Base-by-base conservation (phyloP, 1,284 basidiomycete genomes). In the Amylostereum areolatum region DNA sequence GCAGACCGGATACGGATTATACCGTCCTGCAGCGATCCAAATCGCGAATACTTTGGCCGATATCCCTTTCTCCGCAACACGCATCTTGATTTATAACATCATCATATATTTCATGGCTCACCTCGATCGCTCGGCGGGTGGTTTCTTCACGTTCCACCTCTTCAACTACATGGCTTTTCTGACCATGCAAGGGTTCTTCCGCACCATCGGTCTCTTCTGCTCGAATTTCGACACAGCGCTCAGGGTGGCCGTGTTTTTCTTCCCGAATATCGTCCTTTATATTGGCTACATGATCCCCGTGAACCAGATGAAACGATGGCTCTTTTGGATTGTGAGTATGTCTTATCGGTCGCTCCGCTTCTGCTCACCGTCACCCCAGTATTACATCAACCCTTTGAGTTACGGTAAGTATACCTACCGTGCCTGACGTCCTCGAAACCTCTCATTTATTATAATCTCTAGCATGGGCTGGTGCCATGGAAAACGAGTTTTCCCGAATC, bases 401-500 rank as follows among this genome's bases (percentile, higher is more conserved):
- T 95, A 92, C 68, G 86, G 84, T 79, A 59, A 46, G 70, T 49
- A n/a, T 24, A 5, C 18, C 43, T 29, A 36, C 18, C 31, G 46
- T 18, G 9, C 27, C 29, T 25, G 6, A 35, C 24, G 10, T 10
- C 32, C 43, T 12, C 29, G 31, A 3, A 48, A 12, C 4, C 10
- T 41, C 6, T 18, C 18, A 18, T 18, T 18, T 18, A 18, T 18
- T 18, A 18, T 18, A 18, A 18, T 18, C 35, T 18, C 25, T 52
- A 79, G 78, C 75, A 1, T 94, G 89, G 75, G 81, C 85, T 54
- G 86, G 81, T 1, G 72, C 81, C 47, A 85, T 92, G 78, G 83
- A 88, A 65, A 93, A 92, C 60, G 89, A 92, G 61, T 92, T 93
- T 66, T 81, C 77, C 70, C 76, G 85, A 4, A 78, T 89, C 47